Percentiles rank a stretch among this genome's conserved stretches.
These are phyloP conservation scores for Isabelozyma heimii DNA, from an alignment of 805 yeast species.

Conservation along the genomic window DNA sequence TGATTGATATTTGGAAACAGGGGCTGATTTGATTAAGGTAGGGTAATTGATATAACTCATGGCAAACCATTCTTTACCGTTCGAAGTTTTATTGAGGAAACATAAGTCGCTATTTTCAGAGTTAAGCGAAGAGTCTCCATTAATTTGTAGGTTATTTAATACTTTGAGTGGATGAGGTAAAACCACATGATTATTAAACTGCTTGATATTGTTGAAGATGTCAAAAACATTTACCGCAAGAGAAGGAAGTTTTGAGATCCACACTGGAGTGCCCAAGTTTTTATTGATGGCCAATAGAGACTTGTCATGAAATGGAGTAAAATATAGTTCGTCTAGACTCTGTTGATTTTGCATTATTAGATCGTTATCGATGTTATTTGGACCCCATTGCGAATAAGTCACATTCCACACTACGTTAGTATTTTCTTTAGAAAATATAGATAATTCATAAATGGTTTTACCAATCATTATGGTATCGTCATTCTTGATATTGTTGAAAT, in stretches of 20 bases:
- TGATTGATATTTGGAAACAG: constrained; percentile 61
- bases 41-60: constrained; percentile 78
- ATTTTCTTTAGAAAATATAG: constrained; percentile 72
- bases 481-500: constrained; percentile 9
- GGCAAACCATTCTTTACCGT: constrained; percentile 77
- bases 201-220: constrained; percentile 40
- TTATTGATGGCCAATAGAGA: constrained; percentile 74
- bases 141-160: constrained; percentile 27
- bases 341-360: constrained; percentile 39
- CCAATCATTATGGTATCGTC: constrained; percentile 56
- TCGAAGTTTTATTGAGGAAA: constrained; percentile 66
- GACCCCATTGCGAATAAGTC: constrained; percentile 86
- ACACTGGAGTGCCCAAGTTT: constrained; percentile 65
- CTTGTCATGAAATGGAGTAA: constrained; percentile 81
- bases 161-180: constrained; percentile 68
- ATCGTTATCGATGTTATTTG: constrained; percentile 75
- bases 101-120: constrained; percentile 34
- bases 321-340: constrained; percentile 70
- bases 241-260: constrained; percentile 75
- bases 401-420: constrained; percentile 72
- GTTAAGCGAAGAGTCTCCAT: constrained; percentile 9
- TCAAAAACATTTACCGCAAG: constrained; percentile 80
- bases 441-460: constrained; percentile 66
- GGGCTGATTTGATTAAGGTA: constrained; percentile 76
- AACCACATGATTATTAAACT: constrained; percentile 39